phyloP scores from a whole-genome alignment of 202 grass and related monocot genomes.

The Digitaria exilis region DNA sequence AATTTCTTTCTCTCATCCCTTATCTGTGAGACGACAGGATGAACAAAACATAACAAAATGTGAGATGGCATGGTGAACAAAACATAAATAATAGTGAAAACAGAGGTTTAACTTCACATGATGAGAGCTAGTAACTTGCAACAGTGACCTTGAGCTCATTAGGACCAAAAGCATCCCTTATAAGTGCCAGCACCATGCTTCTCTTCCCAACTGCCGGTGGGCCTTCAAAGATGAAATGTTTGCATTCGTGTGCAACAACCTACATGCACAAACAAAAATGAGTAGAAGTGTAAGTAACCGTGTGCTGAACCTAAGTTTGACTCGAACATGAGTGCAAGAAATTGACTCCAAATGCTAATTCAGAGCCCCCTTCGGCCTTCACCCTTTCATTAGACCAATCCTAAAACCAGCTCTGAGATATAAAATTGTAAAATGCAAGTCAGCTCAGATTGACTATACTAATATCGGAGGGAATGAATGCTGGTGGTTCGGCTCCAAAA shows the following conservation, averaged over 20 bases:
- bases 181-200: slow-evolving; percentile 61
- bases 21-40: slow-evolving; percentile 38
- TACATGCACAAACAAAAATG: slow-evolving; percentile 8
- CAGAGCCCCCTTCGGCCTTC: neutral
- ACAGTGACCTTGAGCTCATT: slow-evolving; percentile 47
- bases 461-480: neutral
- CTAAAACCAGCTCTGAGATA: neutral
- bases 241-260: slow-evolving; percentile 27
- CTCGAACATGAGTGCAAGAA: neutral
- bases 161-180: slow-evolving; percentile 58
- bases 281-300: neutral
- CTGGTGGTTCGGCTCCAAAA: neutral
- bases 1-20: slow-evolving; percentile 48
- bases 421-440: neutral
- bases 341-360: neutral
- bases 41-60: neutral
- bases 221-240: slow-evolving; percentile 67
- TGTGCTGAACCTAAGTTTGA: neutral
- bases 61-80: neutral
- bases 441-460: neutral
- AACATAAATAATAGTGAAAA: neutral
- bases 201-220: slow-evolving; percentile 52
- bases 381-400: neutral
- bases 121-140: neutral
- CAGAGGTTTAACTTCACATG: neutral